Base-by-base conservation (phyloP, 2,329 filamentous ascomycete genomes). In the Chaetomiaceae sp. region DNA sequence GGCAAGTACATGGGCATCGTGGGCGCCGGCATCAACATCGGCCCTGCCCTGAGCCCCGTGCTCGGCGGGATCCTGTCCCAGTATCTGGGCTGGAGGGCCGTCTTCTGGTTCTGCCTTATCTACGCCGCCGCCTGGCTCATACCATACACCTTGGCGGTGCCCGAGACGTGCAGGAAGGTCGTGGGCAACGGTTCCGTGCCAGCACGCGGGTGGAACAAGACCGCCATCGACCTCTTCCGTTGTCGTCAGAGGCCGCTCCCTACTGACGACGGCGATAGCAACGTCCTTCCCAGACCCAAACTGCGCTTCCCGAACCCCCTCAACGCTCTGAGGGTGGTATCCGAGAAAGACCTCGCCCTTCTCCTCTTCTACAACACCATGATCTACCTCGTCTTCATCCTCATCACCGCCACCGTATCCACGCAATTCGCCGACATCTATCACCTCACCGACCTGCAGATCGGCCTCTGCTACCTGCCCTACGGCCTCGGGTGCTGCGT, bases 1-100 rank as follows among this genome's bases (percentile, higher is more conserved):
- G 89, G 88, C 3, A 80, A 78, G 52, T 91, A 88, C 64, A 85
- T 91, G 72, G 87, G 82, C 47, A 78, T 84, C 55, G 80, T 84
- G n/a, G 79, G 77, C 29, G 75, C 75, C 4, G 83, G 79, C 15
- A 72, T 79, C 50, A 81, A 84, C 3, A 63, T 87, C 27, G 78
- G 77, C 0, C 77, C 78, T 3, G 70, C 79, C 0, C 51, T 82
- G 4, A 77, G 81, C 0, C 84, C 85, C 0, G 75, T 86, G 1
- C 70, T 88, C 3, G 85, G 86, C 14, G 86, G 85, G 1, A 58
- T 88, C 1, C 67, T 89, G 17, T 76, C 77, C 17, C 73, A 86
- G 58, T 85, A 79, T 56, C 73, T 86, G 0, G 83, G 82, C 8
- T 89, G 85, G 85, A 72, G 79, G n/a, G 75, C 79, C 51, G 81